A percentile compares a stretch with the other conserved stretches of the same genome.
Conservation (phyloP, 305 asterid genomes). For the Plantago lanceolata region DNA sequence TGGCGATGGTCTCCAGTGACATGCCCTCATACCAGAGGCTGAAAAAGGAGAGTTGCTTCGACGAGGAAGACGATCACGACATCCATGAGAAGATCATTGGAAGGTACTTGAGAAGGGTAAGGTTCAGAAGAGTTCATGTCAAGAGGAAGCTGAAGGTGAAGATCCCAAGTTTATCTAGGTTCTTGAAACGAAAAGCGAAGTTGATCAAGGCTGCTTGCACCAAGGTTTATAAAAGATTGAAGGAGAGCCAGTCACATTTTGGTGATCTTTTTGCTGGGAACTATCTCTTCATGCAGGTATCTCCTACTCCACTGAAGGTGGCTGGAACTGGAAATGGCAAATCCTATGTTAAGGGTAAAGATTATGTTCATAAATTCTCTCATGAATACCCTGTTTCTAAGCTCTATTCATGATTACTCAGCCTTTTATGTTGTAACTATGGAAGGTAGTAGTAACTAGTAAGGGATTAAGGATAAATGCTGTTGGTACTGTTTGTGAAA, state of each 20-base stretch:
- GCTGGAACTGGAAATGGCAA: slow-evolving; percentile 7
- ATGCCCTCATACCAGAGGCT: slow-evolving; percentile 49
- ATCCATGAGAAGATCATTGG: slow-evolving; percentile 42
- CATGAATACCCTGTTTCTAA: slow-evolving; percentile 20
- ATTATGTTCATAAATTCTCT: neutral
- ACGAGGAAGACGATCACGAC: slow-evolving; percentile 31
- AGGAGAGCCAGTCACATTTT: slow-evolving; percentile 66
- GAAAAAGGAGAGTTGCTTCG: slow-evolving; percentile 35
- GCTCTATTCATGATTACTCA: slow-evolving; percentile 12
- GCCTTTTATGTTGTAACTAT: neutral
- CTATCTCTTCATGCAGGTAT: slow-evolving; percentile 74
- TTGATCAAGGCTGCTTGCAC: slow-evolving; percentile 39
- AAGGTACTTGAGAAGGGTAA: slow-evolving; percentile 26
- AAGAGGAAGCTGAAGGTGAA: slow-evolving; percentile 44
- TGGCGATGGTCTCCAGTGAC: slow-evolving; percentile 28
- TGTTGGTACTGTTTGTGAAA: no score
- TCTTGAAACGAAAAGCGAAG: slow-evolving; percentile 42
- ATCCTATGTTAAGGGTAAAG: slow-evolving; percentile 15
- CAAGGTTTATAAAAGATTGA: slow-evolving; percentile 53
- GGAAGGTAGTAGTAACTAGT: neutral
- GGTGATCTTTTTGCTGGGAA: slow-evolving; percentile 83
- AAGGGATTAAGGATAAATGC: neutral
- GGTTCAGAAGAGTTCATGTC: slow-evolving; percentile 33
- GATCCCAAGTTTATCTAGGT: slow-evolving; percentile 48
- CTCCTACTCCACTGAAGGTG: slow-evolving; percentile 59